These are phyloP conservation scores for Lipomyces lipofer DNA, from an alignment of 805 yeast species.

Conservation along the genomic window DNA sequence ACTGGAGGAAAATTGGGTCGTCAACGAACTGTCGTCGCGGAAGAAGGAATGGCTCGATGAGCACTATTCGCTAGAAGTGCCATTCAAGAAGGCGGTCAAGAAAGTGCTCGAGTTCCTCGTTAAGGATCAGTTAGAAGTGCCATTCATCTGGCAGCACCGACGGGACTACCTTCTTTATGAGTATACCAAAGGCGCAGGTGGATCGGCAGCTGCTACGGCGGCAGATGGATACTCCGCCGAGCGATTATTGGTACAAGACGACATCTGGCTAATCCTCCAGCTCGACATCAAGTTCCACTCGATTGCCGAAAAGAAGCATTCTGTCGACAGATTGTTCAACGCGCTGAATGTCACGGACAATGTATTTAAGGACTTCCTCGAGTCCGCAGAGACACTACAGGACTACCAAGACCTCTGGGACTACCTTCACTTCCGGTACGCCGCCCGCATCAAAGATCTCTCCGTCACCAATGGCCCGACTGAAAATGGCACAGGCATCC, in stretches of 20 bases:
- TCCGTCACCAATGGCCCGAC: conserved; percentile 31
- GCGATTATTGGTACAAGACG: conserved; percentile 60
- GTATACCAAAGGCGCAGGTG: conserved; percentile 47
- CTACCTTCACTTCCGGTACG: conserved; percentile 71
- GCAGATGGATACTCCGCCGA: conserved; percentile 26
- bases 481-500: conserved; percentile 39
- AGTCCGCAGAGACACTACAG: conserved; percentile 60
- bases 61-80: conserved; percentile 41
- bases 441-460: conserved; percentile 56
- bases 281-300: conserved; percentile 89
- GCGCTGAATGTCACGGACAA: conserved; percentile 60
- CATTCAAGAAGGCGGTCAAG: conserved; percentile 66
- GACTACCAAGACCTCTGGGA: conserved; percentile 87
- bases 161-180: conserved; percentile 78
- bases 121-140: conserved; percentile 82
- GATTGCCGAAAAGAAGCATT: conserved; percentile 67
- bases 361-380: conserved; percentile 56
- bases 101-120: conserved; percentile 70
- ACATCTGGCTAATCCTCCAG: conserved; percentile 86
- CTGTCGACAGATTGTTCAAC: conserved; percentile 57
- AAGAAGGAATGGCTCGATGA: conserved; percentile 50
- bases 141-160: conserved; percentile 93
- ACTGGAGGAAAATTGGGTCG: conserved; percentile 78
- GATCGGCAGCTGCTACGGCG: conserved; percentile 30
- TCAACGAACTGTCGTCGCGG: conserved; percentile 60